Conservation (phyloP, 2,329 filamentous ascomycete genomes). For the Dothideomycetes sp. region DNA sequence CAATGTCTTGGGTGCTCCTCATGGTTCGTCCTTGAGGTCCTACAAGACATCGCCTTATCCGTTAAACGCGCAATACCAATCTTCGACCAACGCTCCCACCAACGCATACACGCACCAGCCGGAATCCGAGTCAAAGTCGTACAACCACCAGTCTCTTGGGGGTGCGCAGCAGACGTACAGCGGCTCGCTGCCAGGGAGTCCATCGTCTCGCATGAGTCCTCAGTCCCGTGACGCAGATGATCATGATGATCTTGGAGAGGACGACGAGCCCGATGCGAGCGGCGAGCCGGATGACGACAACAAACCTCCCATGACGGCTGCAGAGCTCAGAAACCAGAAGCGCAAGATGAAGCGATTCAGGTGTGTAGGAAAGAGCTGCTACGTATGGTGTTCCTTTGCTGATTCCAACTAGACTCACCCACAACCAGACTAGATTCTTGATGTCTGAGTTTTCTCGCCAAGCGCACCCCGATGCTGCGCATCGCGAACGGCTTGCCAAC, state of each 20-base stretch:
- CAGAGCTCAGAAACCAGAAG: conserved; percentile 40
- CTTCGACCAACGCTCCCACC: neutral
- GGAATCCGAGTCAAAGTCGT: conserved; percentile 17
- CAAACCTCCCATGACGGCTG: conserved; percentile 33
- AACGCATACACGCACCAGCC: conserved; percentile 5
- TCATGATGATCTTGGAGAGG: conserved; percentile 29
- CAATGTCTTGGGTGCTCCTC: conserved; percentile 3
- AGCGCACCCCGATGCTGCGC: conserved; percentile 84
- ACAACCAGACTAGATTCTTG: conserved; percentile 92
- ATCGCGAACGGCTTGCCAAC: conserved; percentile 74
- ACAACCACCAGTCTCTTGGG: conserved; percentile 14
- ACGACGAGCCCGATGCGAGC: conserved; percentile 27
- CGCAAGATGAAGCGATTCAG: conserved; percentile 66
- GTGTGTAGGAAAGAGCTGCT: conserved; percentile 33
- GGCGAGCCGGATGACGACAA: conserved; percentile 16
- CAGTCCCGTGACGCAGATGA: conserved; percentile 22
- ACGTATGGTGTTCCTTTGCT: neutral
- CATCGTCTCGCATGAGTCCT: conserved; percentile 37
- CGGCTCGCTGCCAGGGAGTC: conserved; percentile 38
- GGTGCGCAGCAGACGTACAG: conserved; percentile 25
- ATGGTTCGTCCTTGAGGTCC: conserved; percentile 11
- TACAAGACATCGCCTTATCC: conserved; percentile 13
- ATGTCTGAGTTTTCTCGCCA: conserved; percentile 97
- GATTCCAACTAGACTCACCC: conserved; percentile 60
- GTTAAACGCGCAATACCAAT: conserved; percentile 9